A percentile compares a stretch with the other conserved stretches of the same genome.
These are phyloP conservation scores for Aleurites moluccanus DNA, from an alignment of 441 rosid genomes.

Conservation along the genomic window DNA sequence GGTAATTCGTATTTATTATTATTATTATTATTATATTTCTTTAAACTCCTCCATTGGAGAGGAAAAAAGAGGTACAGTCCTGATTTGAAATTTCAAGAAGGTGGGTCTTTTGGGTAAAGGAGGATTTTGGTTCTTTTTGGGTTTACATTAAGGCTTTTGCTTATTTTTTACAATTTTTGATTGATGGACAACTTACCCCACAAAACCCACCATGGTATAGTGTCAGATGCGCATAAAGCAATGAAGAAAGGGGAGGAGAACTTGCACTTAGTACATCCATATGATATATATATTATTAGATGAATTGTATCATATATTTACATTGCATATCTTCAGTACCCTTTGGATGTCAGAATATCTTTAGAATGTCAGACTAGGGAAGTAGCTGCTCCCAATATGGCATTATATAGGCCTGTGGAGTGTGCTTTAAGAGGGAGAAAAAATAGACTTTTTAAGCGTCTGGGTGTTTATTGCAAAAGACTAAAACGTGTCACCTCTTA, in stretches of 20 bases:
- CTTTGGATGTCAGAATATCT: constrained; percentile 26
- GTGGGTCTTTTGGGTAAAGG: constrained; percentile 40
- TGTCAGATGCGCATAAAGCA: constrained; percentile 28
- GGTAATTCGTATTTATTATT: constrained; percentile 14
- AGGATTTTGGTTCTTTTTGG: constrained; percentile 26
- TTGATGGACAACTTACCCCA: constrained; percentile 25
- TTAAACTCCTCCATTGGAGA: constrained; percentile 31
- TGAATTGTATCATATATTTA: not conserved
- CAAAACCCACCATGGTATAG: constrained; percentile 28
- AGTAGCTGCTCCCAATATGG: constrained; percentile 25
- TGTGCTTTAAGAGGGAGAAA: not conserved
- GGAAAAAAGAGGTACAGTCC: constrained; percentile 13
- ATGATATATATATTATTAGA: not conserved
- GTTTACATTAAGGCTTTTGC: constrained; percentile 6
- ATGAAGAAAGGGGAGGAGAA: constrained; percentile 14
- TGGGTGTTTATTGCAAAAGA: constrained; percentile 31
- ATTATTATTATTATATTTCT: constrained; percentile 14
- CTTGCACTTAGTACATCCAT: constrained; percentile 15
- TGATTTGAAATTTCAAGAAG: constrained; percentile 46
- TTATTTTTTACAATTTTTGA: not conserved
- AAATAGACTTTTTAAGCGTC: constrained; percentile 17
- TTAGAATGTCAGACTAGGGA: constrained; percentile 26
- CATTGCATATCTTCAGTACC: constrained; percentile 13
- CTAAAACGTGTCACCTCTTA: constrained; percentile 31
- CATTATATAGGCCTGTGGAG: constrained; percentile 40